Conservation (phyloP, 352 stramenopile species). For the Pythium pyrilobum region DNA sequence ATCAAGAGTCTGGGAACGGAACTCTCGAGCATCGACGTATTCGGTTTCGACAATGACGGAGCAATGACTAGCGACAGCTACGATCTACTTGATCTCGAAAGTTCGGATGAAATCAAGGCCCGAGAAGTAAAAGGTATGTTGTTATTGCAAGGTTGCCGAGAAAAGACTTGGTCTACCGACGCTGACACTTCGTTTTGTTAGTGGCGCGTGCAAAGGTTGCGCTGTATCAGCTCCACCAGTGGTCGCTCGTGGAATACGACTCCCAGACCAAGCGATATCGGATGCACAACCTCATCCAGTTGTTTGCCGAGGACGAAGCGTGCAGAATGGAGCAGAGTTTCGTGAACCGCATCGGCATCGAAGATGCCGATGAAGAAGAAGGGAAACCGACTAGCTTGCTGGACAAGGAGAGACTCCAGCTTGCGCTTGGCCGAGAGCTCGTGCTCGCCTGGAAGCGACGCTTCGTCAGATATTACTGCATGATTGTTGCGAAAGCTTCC, state of each 20-base stretch:
- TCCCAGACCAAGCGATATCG: slow-evolving; percentile 63
- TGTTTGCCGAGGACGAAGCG: slow-evolving; percentile 80
- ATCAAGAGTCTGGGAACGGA: slow-evolving; percentile 59
- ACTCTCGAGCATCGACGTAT: slow-evolving; percentile 65
- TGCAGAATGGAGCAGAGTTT: slow-evolving; percentile 42
- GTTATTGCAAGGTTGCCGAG: background rate
- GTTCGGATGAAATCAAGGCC: slow-evolving; percentile 55
- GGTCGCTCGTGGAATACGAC: slow-evolving; percentile 79
- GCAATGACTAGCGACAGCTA: slow-evolving; percentile 77
- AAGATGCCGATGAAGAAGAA: background rate
- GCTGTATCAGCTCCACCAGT: slow-evolving; percentile 63
- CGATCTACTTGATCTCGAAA: slow-evolving; percentile 70
- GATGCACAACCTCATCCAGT: slow-evolving; percentile 80
- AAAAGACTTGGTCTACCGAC: background rate
- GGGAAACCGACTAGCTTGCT: background rate
- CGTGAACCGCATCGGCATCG: slow-evolving; percentile 5
- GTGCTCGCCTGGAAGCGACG: slow-evolving; percentile 73
- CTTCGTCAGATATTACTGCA: slow-evolving; percentile 85
- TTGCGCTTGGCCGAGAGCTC: slow-evolving; percentile 51
- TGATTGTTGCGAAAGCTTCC: slow-evolving; percentile 68
- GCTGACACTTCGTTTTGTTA: background rate
- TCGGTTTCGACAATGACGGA: slow-evolving; percentile 71
- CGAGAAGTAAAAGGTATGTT: slow-evolving; percentile 30
- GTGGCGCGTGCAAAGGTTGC: slow-evolving; percentile 47
- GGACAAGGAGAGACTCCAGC: slow-evolving; percentile 16